Percentiles rank a stretch among this genome's conserved stretches.
phyloP scores from a whole-genome alignment of 2,329 filamentous ascomycete species.

The Venturia oleaginea region DNA sequence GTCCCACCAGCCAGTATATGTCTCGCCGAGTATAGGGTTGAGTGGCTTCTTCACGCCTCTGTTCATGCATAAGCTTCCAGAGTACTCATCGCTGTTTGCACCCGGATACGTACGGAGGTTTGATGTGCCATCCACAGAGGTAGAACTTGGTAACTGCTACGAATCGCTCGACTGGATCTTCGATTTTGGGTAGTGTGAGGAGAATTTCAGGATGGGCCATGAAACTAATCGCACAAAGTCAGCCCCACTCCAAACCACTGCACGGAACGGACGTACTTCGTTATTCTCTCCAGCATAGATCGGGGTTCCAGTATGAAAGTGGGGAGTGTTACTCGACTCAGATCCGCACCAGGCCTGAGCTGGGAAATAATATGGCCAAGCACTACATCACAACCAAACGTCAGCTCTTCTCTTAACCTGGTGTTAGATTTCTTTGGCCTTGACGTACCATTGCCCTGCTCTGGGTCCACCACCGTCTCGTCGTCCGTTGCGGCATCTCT shows the following conservation, averaged over 20 bases:
- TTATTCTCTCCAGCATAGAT: conserved; percentile 97
- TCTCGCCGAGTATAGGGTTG: conserved; percentile 92
- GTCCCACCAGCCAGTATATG: conserved; percentile 94
- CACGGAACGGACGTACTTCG: conserved; percentile 58
- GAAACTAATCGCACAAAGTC: conserved; percentile 53
- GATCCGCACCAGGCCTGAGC: conserved; percentile 85
- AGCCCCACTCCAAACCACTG: conserved; percentile 15
- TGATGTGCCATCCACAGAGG: conserved; percentile 96
- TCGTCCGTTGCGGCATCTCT: conserved; percentile 44
- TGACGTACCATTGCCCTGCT: conserved; percentile 81
- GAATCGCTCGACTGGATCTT: conserved; percentile 84
- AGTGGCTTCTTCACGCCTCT: conserved; percentile 97
- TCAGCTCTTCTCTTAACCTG: not conserved
- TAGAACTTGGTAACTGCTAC: conserved; percentile 97
- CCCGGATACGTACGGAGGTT: conserved; percentile 66
- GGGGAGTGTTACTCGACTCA: conserved; percentile 87
- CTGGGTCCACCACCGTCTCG: conserved; percentile 75
- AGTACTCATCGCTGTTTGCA: not conserved
- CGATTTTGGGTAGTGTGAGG: conserved; percentile 74
- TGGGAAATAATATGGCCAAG: conserved; percentile 96
- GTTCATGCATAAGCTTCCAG: conserved; percentile 14
- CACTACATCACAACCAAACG: conserved; percentile 45
- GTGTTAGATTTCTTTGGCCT: not conserved
- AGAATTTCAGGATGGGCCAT: conserved; percentile 98
- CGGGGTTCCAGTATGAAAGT: conserved; percentile 97